These are phyloP conservation scores for Lentinus brumalis DNA, from an alignment of 768 basidiomycete species.

Conservation along the genomic window DNA sequence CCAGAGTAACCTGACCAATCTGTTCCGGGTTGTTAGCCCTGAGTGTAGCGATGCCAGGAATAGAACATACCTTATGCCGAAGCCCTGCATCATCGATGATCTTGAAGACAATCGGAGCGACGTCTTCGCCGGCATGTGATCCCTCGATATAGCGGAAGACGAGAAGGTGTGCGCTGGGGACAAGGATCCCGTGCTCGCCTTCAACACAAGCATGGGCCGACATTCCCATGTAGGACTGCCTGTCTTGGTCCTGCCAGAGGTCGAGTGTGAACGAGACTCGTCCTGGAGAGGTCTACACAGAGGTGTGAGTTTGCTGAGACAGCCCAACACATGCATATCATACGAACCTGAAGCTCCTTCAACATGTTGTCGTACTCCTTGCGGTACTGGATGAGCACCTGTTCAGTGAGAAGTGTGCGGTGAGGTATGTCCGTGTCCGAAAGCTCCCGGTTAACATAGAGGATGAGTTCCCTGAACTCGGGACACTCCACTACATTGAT, in stretches of 20 bases:
- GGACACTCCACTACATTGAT: conserved; percentile 39
- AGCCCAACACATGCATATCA: too few species aligned
- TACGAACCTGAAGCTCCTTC: conserved; percentile 23
- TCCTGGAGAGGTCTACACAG: not conserved
- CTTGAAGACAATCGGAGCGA: too few species aligned
- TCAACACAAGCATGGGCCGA: conserved; percentile 5
- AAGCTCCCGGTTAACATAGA: conserved; percentile 29
- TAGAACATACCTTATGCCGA: too few species aligned
- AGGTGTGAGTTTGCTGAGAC: not conserved
- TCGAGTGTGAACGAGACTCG: conserved; percentile 11
- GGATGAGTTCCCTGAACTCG: conserved; percentile 35
- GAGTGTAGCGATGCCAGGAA: too few species aligned
- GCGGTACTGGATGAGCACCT: not conserved
- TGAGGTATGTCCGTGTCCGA: conserved; percentile 39
- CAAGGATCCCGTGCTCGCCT: conserved; percentile 24
- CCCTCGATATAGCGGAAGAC: too few species aligned
- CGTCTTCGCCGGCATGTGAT: too few species aligned
- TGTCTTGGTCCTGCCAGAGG: conserved; percentile 4
- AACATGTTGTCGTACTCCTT: conserved; percentile 28
- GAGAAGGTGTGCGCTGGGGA: too few species aligned
- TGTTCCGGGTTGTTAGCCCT: too few species aligned
- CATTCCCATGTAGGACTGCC: conserved; percentile 9
- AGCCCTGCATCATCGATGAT: too few species aligned
- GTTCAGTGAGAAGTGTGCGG: conserved; percentile 19
- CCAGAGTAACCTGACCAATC: too few species aligned